phyloP scores from a whole-genome alignment of 805 yeast genomes.

The Myxozyma melibiosi region DNA sequence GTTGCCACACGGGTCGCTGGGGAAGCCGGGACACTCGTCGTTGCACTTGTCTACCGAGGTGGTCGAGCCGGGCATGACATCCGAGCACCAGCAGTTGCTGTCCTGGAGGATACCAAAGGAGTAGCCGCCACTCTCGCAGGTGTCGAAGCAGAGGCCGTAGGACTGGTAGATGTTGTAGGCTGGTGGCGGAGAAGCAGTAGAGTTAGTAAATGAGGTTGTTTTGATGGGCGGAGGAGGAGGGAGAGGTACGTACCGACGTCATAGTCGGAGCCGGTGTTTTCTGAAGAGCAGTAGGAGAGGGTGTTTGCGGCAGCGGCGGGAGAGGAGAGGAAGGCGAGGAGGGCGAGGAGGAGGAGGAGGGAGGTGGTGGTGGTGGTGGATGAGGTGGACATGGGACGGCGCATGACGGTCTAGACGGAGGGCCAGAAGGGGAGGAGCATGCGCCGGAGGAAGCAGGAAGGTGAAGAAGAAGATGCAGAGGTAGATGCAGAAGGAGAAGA shows the following conservation, averaged over 20 bases:
- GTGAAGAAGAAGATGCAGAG: background rate
- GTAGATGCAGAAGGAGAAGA: background rate
- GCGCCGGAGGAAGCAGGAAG: background rate
- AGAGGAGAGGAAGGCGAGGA: background rate
- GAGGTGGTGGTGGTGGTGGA: background rate
- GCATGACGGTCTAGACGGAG: too few relatives aligned
- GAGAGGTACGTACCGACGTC: conserved; percentile 26
- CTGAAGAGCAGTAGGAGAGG: conserved; percentile 44
- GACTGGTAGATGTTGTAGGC: conserved; percentile 42
- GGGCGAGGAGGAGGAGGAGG: background rate
- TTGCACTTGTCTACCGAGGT: conserved; percentile 42
- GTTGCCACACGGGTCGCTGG: conserved; percentile 50
- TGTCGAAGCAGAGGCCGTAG: conserved; percentile 55
- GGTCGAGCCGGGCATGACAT: conserved; percentile 51
- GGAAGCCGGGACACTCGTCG: conserved; percentile 50
- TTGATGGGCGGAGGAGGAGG: background rate
- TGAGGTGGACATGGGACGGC: background rate
- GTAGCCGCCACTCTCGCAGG: conserved; percentile 48
- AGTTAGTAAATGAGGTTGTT: too few relatives aligned
- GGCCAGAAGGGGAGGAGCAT: background rate
- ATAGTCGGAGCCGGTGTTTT: conserved; percentile 45
- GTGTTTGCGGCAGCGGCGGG: conserved; percentile 17
- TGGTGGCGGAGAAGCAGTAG: background rate
- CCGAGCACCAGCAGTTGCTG: conserved; percentile 64
- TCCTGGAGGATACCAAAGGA: conserved; percentile 58